Conservation (phyloP, 2,329 filamentous ascomycete species). For the Byssochlamys sp. region DNA sequence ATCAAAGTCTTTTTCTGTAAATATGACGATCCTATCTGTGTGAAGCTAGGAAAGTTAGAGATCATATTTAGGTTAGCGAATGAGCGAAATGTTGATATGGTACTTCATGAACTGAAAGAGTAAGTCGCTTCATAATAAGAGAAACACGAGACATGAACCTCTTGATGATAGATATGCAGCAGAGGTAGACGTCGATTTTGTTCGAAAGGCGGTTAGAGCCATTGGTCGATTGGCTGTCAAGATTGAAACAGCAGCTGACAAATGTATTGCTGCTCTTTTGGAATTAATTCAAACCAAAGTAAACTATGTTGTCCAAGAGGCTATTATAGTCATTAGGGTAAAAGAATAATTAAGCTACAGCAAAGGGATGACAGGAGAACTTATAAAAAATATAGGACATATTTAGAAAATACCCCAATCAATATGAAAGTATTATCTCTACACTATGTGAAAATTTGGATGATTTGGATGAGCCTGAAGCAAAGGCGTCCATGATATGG, state of each 20-base stretch:
- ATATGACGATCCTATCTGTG: constrained; percentile 98
- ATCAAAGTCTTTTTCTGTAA: constrained; percentile 99
- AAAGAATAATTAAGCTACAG: no score
- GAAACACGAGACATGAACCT: constrained; percentile 1
- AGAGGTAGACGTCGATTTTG: constrained; percentile 97
- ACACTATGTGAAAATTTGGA: constrained; percentile 93
- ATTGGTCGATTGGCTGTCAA: constrained; percentile 98
- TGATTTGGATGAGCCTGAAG: constrained; percentile 91
- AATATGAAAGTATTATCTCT: constrained; percentile 95
- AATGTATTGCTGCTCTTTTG: constrained; percentile 85
- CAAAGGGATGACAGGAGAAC: no score
- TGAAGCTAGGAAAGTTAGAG: constrained; percentile 97
- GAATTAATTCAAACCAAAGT: constrained; percentile 96
- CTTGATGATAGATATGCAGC: constrained; percentile 75
- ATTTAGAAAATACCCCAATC: constrained; percentile 96
- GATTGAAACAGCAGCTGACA: constrained; percentile 82
- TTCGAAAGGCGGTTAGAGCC: constrained; percentile 90
- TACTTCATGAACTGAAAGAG: constrained; percentile 85
- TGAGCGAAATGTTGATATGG: constrained; percentile 89
- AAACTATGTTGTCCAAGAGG: constrained; percentile 96
- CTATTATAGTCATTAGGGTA: constrained; percentile 95
- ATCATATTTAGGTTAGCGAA: constrained; percentile 98
- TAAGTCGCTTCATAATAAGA: constrained; percentile 34
- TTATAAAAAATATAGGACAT: no score
- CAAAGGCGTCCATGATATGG: constrained; percentile 98